A percentile compares a stretch with the other conserved stretches of the same genome.
Evolutionary conservation across 257 asterid species (phyloP).

Genomic region (Solanum gracilifrons): DNA sequence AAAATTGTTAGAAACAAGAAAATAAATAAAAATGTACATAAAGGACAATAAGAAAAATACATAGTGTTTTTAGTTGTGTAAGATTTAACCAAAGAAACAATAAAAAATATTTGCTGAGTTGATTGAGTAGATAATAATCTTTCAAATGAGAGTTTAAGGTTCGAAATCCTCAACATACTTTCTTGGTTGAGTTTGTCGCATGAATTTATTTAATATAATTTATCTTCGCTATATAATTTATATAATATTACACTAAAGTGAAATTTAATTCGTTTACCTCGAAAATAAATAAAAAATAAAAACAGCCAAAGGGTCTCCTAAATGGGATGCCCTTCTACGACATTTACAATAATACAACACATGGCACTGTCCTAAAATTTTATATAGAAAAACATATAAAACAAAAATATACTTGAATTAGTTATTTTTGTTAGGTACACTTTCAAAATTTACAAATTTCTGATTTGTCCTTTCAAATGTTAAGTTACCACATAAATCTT

Average conservation of each 20-base stretch:
- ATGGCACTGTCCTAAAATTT: conserved; percentile 30
- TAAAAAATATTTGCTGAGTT: too few species aligned
- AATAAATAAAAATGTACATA: background rate
- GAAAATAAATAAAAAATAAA: background rate
- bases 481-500: background rate
- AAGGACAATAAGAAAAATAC: background rate
- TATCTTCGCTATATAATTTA: background rate
- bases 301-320: conserved; percentile 37
- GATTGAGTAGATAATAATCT: background rate
- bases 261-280: background rate
- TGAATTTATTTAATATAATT: background rate
- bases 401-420: background rate
- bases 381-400: background rate
- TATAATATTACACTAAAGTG: background rate
- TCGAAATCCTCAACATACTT: background rate
- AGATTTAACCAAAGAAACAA: background rate
- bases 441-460: background rate
- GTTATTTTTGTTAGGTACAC: background rate
- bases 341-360: conserved; percentile 48
- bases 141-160: background rate
- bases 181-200: background rate
- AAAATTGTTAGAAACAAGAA: background rate
- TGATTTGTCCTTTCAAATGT: background rate
- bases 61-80: background rate
- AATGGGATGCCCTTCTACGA: conserved; percentile 16